These are phyloP conservation scores for Saccharomyces eubayanus DNA, from an alignment of 805 yeast genomes.

Conservation along the genomic window DNA sequence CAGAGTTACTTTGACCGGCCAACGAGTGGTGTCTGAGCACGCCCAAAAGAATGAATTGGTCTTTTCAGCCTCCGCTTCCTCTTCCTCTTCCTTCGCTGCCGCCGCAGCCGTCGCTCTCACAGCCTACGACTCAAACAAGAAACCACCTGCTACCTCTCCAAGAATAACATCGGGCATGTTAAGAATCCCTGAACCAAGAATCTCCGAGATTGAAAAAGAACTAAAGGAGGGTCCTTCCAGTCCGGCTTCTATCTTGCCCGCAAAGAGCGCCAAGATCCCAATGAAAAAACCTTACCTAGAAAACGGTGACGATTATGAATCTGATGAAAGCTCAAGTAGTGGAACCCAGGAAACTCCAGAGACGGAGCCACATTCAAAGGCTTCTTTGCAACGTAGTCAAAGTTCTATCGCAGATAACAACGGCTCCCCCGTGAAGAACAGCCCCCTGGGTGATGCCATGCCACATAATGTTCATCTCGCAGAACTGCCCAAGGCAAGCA, in stretches of 20 bases:
- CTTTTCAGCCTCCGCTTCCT: background rate
- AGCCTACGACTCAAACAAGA: background rate
- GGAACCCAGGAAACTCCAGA: background rate
- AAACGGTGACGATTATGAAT: slow-evolving; percentile 2
- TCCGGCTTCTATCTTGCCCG: slow-evolving; percentile 28
- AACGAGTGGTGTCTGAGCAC: slow-evolving; percentile 23
- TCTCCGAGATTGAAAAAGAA: slow-evolving; percentile 34
- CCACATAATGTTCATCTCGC: slow-evolving; percentile 23
- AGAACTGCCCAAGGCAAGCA: slow-evolving; percentile 16
- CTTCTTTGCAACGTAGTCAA: slow-evolving; percentile 13
- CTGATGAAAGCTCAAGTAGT: background rate
- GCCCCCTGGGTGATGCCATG: slow-evolving; percentile 14
- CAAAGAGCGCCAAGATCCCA: slow-evolving; percentile 28
- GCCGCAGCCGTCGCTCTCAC: background rate
- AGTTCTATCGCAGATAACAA: slow-evolving; percentile 29
- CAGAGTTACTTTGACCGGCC: slow-evolving; percentile 19
- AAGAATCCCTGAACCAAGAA: slow-evolving; percentile 37
- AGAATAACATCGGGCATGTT: slow-evolving; percentile 40
- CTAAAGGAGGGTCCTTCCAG: slow-evolving; percentile 35
- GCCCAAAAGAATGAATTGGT: background rate
- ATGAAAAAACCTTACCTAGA: slow-evolving; percentile 29
- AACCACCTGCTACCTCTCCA: slow-evolving; percentile 14
- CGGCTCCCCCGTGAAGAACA: slow-evolving; percentile 25
- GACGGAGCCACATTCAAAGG: background rate
- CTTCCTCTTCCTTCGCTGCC: background rate